Percentiles rank a stretch among this genome's conserved stretches.
These are phyloP conservation scores for Dactylellina leptospora DNA, from an alignment of 2,329 filamentous ascomycete genomes.

Conservation along the genomic window DNA sequence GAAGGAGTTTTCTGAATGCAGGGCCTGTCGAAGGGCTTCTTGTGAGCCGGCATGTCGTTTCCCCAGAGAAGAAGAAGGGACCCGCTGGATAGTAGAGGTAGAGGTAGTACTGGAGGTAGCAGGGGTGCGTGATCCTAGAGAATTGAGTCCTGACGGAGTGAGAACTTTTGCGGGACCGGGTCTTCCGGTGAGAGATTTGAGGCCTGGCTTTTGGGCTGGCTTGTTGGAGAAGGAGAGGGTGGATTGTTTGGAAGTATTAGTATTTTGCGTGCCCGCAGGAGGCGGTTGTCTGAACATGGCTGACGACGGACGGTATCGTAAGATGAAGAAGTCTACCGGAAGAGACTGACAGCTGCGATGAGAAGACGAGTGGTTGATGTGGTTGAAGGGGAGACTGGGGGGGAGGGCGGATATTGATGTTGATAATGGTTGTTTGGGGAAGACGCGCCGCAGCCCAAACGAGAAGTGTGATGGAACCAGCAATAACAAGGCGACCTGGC, in stretches of 20 bases:
- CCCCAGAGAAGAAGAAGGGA: slow-evolving; percentile 33
- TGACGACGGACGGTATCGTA: not conserved
- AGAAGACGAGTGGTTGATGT: slow-evolving; percentile 9
- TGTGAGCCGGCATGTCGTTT: slow-evolving; percentile 42
- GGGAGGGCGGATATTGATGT: not conserved
- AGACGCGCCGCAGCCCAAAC: slow-evolving; percentile 5
- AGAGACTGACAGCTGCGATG: not conserved
- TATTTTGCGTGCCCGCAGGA: not conserved
- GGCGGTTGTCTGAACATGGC: slow-evolving; percentile 31
- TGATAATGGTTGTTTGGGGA: slow-evolving; percentile 13
- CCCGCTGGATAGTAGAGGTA: slow-evolving; percentile 1
- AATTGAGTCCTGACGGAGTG: slow-evolving; percentile 25
- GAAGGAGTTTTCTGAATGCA: slow-evolving; percentile 43
- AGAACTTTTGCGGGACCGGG: slow-evolving; percentile 42
- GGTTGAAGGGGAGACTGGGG: not conserved
- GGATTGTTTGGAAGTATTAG: slow-evolving; percentile 16
- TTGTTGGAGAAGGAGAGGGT: slow-evolving; percentile 44
- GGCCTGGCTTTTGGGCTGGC: slow-evolving; percentile 19
- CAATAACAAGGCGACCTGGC: not conserved
- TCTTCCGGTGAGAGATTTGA: slow-evolving; percentile 13
- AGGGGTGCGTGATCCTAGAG: slow-evolving; percentile 32
- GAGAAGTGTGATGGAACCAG: not conserved
- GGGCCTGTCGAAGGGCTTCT: slow-evolving; percentile 37
- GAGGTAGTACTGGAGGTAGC: not conserved
- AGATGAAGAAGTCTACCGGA: slow-evolving; percentile 4